A percentile compares a stretch with the other conserved stretches of the same genome.
Conservation (phyloP, 1,284 basidiomycete genomes). For the Cryptococcus sp. region DNA sequence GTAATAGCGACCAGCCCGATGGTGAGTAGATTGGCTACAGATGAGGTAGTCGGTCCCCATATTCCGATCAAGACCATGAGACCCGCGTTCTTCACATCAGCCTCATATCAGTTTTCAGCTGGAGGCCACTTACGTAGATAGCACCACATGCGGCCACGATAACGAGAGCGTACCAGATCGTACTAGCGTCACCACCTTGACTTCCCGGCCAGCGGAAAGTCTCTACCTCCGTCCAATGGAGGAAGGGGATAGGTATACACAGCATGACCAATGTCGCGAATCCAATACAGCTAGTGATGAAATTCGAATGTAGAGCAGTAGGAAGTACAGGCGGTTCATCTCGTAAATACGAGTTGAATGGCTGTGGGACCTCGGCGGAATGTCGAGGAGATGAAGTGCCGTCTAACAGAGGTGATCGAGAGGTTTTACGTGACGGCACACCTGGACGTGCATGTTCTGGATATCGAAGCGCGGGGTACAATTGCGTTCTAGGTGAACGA, state of each 20-base stretch:
- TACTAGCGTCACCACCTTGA: constrained; percentile 4
- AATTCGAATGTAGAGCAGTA: constrained; percentile 45
- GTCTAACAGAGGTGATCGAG: background rate
- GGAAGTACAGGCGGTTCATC: constrained; percentile 24
- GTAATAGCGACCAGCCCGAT: constrained; percentile 46
- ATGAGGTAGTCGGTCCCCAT: constrained; percentile 46
- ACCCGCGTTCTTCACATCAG: constrained; percentile 40
- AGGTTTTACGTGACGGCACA: background rate
- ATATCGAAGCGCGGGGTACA: background rate
- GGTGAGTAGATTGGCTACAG: constrained; percentile 47
- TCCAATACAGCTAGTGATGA: constrained; percentile 45
- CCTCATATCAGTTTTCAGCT: background rate
- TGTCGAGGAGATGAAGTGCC: background rate
- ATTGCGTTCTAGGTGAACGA: constrained; percentile 1
- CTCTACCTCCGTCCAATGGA: constrained; percentile 40
- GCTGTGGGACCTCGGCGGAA: background rate
- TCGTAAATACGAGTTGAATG: background rate
- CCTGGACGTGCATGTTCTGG: background rate
- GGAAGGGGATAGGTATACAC: constrained; percentile 41
- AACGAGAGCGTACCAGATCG: constrained; percentile 24
- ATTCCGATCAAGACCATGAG: constrained; percentile 48
- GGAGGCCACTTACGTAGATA: constrained; percentile 34
- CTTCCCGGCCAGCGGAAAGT: constrained; percentile 26
- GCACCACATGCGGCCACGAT: constrained; percentile 38
- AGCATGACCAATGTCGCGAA: constrained; percentile 38